A percentile compares a stretch with the other conserved stretches of the same genome.
These are phyloP conservation scores for Osmozyma mogii DNA, from an alignment of 805 yeast genomes.

Conservation along the genomic window DNA sequence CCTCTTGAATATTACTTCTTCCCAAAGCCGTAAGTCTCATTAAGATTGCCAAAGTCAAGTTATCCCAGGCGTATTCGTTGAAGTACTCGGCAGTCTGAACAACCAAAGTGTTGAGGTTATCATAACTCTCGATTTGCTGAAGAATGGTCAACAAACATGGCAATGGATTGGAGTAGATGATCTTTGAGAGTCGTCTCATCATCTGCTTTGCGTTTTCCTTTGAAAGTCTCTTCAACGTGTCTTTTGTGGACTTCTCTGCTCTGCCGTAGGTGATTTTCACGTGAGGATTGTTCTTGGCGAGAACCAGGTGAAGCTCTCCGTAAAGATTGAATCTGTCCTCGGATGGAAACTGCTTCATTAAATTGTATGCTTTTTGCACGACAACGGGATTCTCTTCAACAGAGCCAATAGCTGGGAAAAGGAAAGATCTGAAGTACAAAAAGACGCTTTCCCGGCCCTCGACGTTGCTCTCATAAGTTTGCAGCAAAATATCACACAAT, in stretches of 20 bases:
- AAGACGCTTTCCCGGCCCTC: conserved; percentile 36
- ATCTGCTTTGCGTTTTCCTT: conserved; percentile 67
- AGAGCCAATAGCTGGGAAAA: conserved; percentile 55
- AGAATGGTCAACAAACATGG: conserved; percentile 66
- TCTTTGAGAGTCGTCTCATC: conserved; percentile 65
- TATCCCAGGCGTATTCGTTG: conserved; percentile 78
- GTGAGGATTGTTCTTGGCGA: conserved; percentile 46
- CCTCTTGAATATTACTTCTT: conserved; percentile 60
- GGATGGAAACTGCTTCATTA: conserved; percentile 47
- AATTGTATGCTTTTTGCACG: conserved; percentile 48
- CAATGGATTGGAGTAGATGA: conserved; percentile 70
- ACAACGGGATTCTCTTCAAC: conserved; percentile 51
- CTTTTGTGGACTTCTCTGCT: conserved; percentile 75
- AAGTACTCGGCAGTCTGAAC: conserved; percentile 74
- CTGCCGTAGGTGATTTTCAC: conserved; percentile 53
- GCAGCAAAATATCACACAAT: conserved; percentile 48
- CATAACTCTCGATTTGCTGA: conserved; percentile 85
- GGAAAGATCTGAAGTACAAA: conserved; percentile 51
- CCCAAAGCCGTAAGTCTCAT: conserved; percentile 58
- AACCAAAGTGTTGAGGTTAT: conserved; percentile 67
- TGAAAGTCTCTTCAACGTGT: conserved; percentile 70
- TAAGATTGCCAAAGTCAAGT: conserved; percentile 63
- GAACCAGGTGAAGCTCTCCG: conserved; percentile 62
- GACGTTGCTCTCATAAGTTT: conserved; percentile 20
- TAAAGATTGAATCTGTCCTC: conserved; percentile 69